Base-by-base conservation (phyloP, 495 filamentous ascomycete species). In the Lophiostoma macrostomum region DNA sequence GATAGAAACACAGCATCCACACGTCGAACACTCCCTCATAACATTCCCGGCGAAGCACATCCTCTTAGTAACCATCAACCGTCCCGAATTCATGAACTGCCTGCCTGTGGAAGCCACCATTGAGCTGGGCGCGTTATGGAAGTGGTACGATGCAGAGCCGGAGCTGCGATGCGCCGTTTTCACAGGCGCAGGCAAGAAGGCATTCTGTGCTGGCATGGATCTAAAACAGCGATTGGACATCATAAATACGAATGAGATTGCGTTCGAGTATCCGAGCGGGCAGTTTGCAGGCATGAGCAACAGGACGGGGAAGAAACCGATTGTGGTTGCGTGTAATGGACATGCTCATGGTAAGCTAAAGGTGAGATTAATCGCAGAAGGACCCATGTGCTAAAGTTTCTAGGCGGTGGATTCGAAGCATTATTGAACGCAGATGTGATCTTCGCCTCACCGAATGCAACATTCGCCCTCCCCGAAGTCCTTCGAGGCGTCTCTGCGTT, bases 121-220 rank as follows among this genome's bases (percentile, higher is more conserved):
- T 23, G 57, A 66, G 37, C 49, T 68, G 8, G 58, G 59, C 18
- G 44, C 50, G n/a, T 19, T 68, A 12, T 68, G 64, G 60, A 62
- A 58, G 34, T 63, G 61, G 61, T 67, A 60, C 25, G 64, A 68
- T 51, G 50, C 50, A 11, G 64, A 68, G 35, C 53, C 54, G 1
- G 50, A 61, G 22, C 53, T 63, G 41, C 43, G 61, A 10, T 64
- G 52, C 39, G 61, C 61, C 11, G 61, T 67, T 2, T 63, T 64
- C 39, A 65, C 58, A 19, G 58, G 58, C 3, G 58, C 64, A 31
- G 36, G 66, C 4, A 25, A 59, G 38, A 50, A 62, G 42, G 57
- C 65, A 24, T 54, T 67, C 32, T 67, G 47, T 25, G 56, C 66
- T 14, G 62, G 62, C 10, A 65, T 65, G 51, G 66, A 69, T 48